phyloP scores from a whole-genome alignment of 306 rosid species.

The Acacia acuminata region DNA sequence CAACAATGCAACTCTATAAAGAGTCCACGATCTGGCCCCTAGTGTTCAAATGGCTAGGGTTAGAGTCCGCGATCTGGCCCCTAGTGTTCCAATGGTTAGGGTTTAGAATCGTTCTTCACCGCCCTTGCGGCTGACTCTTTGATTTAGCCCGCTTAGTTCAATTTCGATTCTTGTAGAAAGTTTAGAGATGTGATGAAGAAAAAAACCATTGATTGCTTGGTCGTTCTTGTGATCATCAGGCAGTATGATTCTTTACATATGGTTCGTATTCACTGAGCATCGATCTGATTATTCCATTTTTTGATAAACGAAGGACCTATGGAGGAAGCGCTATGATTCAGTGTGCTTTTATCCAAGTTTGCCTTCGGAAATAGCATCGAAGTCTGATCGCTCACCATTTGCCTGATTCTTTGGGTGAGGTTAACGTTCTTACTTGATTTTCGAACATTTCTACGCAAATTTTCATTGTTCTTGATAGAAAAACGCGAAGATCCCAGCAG shows the following conservation, averaged over 20 bases:
- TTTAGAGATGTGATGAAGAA: slow-evolving; percentile 56
- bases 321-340: slow-evolving; percentile 67
- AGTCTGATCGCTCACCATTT: slow-evolving; percentile 38
- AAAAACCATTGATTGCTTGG: slow-evolving; percentile 52
- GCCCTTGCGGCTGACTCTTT: background rate
- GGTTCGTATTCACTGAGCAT: slow-evolving; percentile 99
- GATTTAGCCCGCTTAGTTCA: background rate
- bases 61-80: background rate
- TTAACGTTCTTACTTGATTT: slow-evolving; percentile 33
- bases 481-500: slow-evolving; percentile 90
- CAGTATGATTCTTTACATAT: slow-evolving; percentile 55
- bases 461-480: background rate
- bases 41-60: background rate
- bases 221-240: slow-evolving; percentile 23
- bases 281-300: background rate
- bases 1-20: background rate
- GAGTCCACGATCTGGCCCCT: background rate
- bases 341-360: slow-evolving; percentile 89
- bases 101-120: background rate
- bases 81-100: background rate
- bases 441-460: slow-evolving; percentile 39
- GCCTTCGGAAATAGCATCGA: slow-evolving; percentile 74
- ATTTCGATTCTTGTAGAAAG: background rate
- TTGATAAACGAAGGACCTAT: slow-evolving; percentile 80
- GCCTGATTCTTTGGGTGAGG: slow-evolving; percentile 20